A percentile compares a stretch with the other conserved stretches of the same genome.
Conservation (phyloP, 2,329 filamentous ascomycete genomes). For the Coleophoma crateriformis region DNA sequence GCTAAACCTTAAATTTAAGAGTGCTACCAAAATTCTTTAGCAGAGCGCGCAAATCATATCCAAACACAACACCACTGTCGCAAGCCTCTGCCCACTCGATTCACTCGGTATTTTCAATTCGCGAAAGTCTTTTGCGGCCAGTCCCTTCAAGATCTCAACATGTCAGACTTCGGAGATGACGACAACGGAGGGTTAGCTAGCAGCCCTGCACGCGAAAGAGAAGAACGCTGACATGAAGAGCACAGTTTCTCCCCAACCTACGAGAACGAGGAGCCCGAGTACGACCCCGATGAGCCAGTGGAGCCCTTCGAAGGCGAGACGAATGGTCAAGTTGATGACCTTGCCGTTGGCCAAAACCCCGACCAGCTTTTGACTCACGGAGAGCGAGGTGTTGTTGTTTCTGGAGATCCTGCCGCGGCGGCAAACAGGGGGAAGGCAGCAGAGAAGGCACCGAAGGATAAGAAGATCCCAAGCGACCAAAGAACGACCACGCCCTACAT, state of each 20-base stretch:
- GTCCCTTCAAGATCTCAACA: not conserved
- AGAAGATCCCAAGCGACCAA: conserved; percentile 85
- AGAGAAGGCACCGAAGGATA: conserved; percentile 61
- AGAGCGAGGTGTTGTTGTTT: conserved; percentile 42
- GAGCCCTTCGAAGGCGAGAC: conserved; percentile 42
- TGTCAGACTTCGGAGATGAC: conserved; percentile 40
- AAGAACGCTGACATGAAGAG: conserved; percentile 30
- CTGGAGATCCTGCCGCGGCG: conserved; percentile 56
- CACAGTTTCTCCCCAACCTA: conserved; percentile 63
- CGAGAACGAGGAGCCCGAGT: conserved; percentile 62
- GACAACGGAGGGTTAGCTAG: conserved; percentile 46
- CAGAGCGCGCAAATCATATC: not conserved
- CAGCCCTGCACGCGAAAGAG: conserved; percentile 10
- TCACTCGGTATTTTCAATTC: not conserved
- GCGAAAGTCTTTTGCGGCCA: not conserved
- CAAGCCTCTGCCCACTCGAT: no score
- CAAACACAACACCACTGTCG: no score
- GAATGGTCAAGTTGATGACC: conserved; percentile 43
- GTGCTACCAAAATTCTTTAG: conserved; percentile 15
- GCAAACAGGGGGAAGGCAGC: conserved; percentile 47
- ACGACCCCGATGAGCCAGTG: conserved; percentile 48
- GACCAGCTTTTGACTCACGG: conserved; percentile 32
- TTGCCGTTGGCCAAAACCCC: conserved; percentile 51
- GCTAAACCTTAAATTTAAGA: conserved; percentile 22
- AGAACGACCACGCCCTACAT: conserved; percentile 95